These are phyloP conservation scores for Malassezia furfur DNA, from an alignment of 1,284 basidiomycete genomes.

Conservation along the genomic window DNA sequence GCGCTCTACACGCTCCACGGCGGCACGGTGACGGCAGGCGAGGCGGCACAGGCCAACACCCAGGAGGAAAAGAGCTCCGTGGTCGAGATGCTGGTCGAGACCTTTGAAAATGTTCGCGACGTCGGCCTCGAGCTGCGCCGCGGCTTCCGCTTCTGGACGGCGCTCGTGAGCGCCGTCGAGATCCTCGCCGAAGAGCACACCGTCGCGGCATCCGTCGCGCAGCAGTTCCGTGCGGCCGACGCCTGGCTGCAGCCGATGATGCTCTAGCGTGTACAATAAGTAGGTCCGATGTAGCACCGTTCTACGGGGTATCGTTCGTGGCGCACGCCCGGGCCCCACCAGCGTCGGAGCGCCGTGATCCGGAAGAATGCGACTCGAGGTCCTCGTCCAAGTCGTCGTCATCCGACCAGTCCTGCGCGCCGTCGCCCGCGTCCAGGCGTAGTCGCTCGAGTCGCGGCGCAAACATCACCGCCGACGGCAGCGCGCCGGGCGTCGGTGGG, in stretches of 20 bases:
- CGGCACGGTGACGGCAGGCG: constrained; percentile 53
- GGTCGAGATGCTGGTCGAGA: constrained; percentile 81
- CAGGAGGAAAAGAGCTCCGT: constrained; percentile 74
- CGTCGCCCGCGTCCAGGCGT: constrained; percentile 21
- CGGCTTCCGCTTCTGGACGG: constrained; percentile 96
- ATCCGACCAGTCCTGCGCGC: constrained; percentile 28
- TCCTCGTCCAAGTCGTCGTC: constrained; percentile 31
- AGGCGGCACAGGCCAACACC: constrained; percentile 63
- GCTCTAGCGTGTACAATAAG: constrained; percentile 1
- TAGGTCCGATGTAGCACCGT: background rate
- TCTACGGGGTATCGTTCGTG: background rate
- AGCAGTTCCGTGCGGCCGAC: constrained; percentile 89
- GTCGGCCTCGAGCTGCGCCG: constrained; percentile 81
- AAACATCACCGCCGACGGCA: background rate
- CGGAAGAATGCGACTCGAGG: constrained; percentile 4
- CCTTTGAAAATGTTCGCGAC: constrained; percentile 76
- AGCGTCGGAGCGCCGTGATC: background rate
- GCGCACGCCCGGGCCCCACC: background rate
- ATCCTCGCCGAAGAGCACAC: constrained; percentile 60
- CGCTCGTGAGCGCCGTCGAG: constrained; percentile 77
- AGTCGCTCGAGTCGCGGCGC: constrained; percentile 1
- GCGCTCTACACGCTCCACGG: constrained; percentile 67
- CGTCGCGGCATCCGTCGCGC: constrained; percentile 69
- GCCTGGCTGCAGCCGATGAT: constrained; percentile 65
- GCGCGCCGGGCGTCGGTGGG: background rate